Evolutionary conservation across 768 basidiomycete species (phyloP).

Genomic region (Mycena vulgaris): DNA sequence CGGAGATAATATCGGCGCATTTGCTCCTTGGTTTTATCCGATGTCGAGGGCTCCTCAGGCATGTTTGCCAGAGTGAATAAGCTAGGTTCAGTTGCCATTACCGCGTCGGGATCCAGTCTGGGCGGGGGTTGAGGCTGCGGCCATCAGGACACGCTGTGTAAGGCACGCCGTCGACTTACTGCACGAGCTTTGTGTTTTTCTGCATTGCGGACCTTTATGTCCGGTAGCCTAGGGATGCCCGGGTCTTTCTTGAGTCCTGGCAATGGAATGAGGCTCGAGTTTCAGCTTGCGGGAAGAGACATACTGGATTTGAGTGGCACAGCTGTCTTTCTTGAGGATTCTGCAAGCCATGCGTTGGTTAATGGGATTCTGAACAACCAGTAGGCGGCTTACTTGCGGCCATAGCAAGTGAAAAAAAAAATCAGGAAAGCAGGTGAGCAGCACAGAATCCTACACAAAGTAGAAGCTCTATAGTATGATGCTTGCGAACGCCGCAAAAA

Average conservation of each 20-base stretch:
- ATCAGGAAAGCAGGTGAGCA: not conserved
- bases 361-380: not conserved
- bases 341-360: constrained; percentile 15
- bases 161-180: constrained; percentile 48
- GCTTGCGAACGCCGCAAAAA: no score
- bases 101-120: constrained; percentile 66
- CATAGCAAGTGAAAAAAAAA: constrained; percentile 15
- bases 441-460: no score
- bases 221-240: constrained; percentile 87
- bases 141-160: constrained; percentile 19
- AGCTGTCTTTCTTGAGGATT: constrained; percentile 28
- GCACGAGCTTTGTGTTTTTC: constrained; percentile 62
- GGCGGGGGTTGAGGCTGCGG: constrained; percentile 42
- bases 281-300: not conserved
- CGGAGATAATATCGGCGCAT: constrained; percentile 82
- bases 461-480: no score
- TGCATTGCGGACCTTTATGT: constrained; percentile 74
- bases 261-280: not conserved
- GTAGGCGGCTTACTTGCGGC: constrained; percentile 26
- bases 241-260: constrained; percentile 91
- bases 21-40: constrained; percentile 75
- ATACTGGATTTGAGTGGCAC: constrained; percentile 40
- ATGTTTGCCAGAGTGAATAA: constrained; percentile 71
- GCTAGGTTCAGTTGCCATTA: constrained; percentile 84
- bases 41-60: constrained; percentile 53